phyloP scores from a whole-genome alignment of 768 basidiomycete genomes.

The Boletus sp. region DNA sequence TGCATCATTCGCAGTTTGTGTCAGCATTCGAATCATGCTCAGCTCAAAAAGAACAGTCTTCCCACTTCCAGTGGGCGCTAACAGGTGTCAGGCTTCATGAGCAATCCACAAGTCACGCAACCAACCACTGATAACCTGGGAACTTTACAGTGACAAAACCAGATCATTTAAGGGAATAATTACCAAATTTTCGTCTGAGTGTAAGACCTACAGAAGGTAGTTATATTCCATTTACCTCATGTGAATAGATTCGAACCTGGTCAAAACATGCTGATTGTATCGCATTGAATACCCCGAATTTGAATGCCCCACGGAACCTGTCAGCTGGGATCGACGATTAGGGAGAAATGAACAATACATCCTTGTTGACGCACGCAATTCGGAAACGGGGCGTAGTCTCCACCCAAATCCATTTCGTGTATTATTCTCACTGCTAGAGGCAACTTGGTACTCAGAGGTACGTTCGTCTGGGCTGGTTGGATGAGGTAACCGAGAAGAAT shows the following conservation, averaged over 20 bases:
- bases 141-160: conserved; percentile 9
- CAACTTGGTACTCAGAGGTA: background rate
- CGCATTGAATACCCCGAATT: conserved; percentile 88
- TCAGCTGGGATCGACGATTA: conserved; percentile 54
- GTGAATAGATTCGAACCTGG: conserved; percentile 40
- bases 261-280: conserved; percentile 85
- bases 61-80: conserved; percentile 94
- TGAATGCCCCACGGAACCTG: conserved; percentile 75
- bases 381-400: conserved; percentile 64
- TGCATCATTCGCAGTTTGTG: conserved; percentile 34
- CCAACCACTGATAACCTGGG: conserved; percentile 70
- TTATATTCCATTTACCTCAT: background rate
- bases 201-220: conserved; percentile 45
- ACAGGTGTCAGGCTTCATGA: conserved; percentile 1
- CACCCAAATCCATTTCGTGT: conserved; percentile 44
- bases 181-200: conserved; percentile 65
- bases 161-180: background rate
- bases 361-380: conserved; percentile 51
- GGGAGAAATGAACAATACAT: background rate
- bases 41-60: conserved; percentile 96
- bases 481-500: background rate
- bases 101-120: conserved; percentile 4
- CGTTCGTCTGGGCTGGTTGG: background rate
- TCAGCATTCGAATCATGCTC: conserved; percentile 74
- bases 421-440: conserved; percentile 2